Evolutionary conservation across 768 basidiomycete species (phyloP).

Genomic region (Pleurotus pulmonarius): DNA sequence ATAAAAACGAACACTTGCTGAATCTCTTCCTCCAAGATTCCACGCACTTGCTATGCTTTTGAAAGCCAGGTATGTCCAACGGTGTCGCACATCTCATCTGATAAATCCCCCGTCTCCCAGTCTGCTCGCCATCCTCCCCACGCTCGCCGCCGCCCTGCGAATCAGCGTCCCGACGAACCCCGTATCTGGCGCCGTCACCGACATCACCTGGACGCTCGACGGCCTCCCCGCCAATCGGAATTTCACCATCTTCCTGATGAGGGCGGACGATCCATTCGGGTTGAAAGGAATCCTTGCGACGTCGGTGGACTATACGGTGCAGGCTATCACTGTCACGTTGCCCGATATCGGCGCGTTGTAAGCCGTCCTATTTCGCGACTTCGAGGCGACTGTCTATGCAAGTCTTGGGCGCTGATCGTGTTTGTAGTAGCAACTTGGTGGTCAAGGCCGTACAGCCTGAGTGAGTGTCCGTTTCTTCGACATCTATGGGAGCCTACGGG

Average conservation of each 20-base stretch:
- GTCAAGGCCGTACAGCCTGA: slow-evolving; percentile 3
- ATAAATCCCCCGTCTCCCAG: not conserved
- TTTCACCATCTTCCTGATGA: not conserved
- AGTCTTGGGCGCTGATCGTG: not conserved
- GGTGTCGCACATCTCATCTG: not conserved
- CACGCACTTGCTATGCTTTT: not conserved
- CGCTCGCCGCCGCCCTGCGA: not conserved
- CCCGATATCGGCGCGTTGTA: not conserved
- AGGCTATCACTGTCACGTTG: not conserved
- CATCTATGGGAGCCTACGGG: too few species aligned
- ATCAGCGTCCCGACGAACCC: not conserved
- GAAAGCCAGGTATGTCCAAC: not conserved
- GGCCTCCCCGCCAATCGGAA: not conserved
- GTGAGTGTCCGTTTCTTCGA: not conserved
- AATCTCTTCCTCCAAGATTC: too few species aligned
- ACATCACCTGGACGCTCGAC: slow-evolving; percentile 2
- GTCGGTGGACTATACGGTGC: not conserved
- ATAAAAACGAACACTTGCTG: too few species aligned
- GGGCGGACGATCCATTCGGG: not conserved
- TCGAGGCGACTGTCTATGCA: not conserved
- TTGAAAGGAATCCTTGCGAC: slow-evolving; percentile 1
- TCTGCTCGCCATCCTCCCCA: not conserved
- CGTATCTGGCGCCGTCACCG: not conserved
- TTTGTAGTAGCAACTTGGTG: not conserved
- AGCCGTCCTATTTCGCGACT: not conserved